These are phyloP conservation scores for Aspergillus piperis DNA, from an alignment of 2,329 filamentous ascomycete genomes.

Conservation along the genomic window DNA sequence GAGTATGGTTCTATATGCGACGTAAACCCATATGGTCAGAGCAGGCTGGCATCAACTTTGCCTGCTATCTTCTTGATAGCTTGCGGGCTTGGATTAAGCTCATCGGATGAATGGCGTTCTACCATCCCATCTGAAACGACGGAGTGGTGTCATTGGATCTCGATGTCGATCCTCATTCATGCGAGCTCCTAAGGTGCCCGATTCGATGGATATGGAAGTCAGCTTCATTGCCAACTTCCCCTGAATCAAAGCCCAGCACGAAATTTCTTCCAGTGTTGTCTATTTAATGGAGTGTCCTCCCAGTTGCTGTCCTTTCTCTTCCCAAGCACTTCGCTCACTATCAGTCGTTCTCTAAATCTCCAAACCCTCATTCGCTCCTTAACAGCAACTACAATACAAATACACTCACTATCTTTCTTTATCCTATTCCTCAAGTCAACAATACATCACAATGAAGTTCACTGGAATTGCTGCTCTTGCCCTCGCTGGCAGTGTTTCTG, in stretches of 20 bases:
- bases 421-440: conserved; percentile 6
- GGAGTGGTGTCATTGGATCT: neutral
- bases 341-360: conserved; percentile 25
- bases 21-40: neutral
- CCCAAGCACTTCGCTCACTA: conserved; percentile 20
- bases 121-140: neutral
- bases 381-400: conserved; percentile 14
- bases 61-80: neutral
- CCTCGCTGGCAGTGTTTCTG: conserved; percentile 31
- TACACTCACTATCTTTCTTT: conserved; percentile 26
- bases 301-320: conserved; percentile 10
- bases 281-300: conserved; percentile 27
- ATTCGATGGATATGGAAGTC: neutral
- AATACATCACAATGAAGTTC: conserved; percentile 38
- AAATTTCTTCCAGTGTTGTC: neutral
- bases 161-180: conserved; percentile 21
- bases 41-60: neutral
- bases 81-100: neutral
- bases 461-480: conserved; percentile 36
- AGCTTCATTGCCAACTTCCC: conserved; percentile 7
- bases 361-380: conserved; percentile 16
- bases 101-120: neutral
- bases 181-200: neutral
- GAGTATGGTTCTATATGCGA: neutral
- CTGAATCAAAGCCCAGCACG: conserved; percentile 13